A percentile compares a stretch with the other conserved stretches of the same genome.
phyloP scores from a whole-genome alignment of 1,284 basidiomycete species.

The Coniophora puteana region DNA sequence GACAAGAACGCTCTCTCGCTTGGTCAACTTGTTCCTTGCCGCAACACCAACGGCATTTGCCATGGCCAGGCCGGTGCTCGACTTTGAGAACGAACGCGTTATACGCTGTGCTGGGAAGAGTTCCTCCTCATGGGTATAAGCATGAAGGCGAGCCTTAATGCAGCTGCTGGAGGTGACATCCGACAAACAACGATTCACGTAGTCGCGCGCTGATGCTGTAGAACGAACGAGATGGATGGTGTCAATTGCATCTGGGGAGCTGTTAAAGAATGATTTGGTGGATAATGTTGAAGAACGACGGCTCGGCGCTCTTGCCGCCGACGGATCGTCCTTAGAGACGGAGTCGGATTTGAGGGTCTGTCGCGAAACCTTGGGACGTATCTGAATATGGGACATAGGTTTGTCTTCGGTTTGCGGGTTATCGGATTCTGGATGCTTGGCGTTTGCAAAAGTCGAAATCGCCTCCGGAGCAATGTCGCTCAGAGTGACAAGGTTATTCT shows the following conservation, averaged over 20 bases:
- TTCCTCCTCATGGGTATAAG: slow-evolving; percentile 56
- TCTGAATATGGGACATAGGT: too few relatives aligned
- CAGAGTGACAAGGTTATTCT: slow-evolving; percentile 33
- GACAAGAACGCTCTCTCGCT: slow-evolving; percentile 65
- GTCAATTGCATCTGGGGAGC: slow-evolving; percentile 47
- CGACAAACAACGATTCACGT: slow-evolving; percentile 62
- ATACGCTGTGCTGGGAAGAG: slow-evolving; percentile 55
- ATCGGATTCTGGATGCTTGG: not conserved
- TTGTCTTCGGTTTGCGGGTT: not conserved
- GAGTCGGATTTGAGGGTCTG: slow-evolving; percentile 10
- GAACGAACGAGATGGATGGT: slow-evolving; percentile 69
- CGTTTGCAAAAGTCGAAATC: slow-evolving; percentile 20
- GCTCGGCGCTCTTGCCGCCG: too few relatives aligned
- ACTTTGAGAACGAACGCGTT: slow-evolving; percentile 39
- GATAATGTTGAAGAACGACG: slow-evolving; percentile 58
- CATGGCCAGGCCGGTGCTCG: slow-evolving; percentile 49
- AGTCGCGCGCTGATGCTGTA: slow-evolving; percentile 61
- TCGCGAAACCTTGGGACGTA: slow-evolving; percentile 11
- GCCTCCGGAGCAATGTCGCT: slow-evolving; percentile 37
- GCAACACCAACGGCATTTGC: slow-evolving; percentile 46
- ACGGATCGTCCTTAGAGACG: slow-evolving; percentile 9
- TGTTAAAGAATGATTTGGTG: slow-evolving; percentile 51
- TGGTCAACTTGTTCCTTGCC: slow-evolving; percentile 54
- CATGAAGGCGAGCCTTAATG: slow-evolving; percentile 55
- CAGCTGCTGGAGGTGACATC: slow-evolving; percentile 69